Evolutionary conservation across 306 rosid species (phyloP).

Genomic region (Prinsepia uniflora): DNA sequence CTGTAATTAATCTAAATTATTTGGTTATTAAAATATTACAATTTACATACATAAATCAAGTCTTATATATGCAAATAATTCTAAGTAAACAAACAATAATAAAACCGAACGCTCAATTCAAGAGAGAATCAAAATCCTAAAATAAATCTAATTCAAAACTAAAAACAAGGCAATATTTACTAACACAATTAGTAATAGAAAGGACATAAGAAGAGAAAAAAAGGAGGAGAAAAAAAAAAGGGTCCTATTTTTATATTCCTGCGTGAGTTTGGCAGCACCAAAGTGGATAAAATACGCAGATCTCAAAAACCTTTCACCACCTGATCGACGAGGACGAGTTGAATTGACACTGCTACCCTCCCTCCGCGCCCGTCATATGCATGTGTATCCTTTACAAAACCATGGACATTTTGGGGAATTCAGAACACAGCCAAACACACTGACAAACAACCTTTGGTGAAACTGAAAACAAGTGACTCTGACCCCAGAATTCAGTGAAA

Average conservation of each 20-base stretch:
- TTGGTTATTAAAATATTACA: too few relatives aligned
- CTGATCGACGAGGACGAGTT: background rate
- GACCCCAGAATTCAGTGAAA: slow-evolving; percentile 41
- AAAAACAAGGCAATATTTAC: too few relatives aligned
- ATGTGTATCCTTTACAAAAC: background rate
- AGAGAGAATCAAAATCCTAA: too few relatives aligned
- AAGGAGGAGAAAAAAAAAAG: background rate
- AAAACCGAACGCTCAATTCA: too few relatives aligned
- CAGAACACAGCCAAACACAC: slow-evolving; percentile 15
- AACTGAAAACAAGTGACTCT: slow-evolving; percentile 43
- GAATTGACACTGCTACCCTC: slow-evolving; percentile 19
- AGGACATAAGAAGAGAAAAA: background rate
- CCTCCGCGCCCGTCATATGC: background rate
- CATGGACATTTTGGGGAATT: slow-evolving; percentile 18
- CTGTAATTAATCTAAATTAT: too few relatives aligned
- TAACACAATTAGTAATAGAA: too few relatives aligned
- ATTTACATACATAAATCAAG: too few relatives aligned
- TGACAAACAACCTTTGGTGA: slow-evolving; percentile 6
- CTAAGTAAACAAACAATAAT: too few relatives aligned
- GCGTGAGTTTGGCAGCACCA: background rate
- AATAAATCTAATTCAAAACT: too few relatives aligned
- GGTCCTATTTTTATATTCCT: slow-evolving; percentile 12
- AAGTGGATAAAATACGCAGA: slow-evolving; percentile 10
- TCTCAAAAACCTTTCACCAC: background rate
- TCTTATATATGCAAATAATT: too few relatives aligned